A percentile compares a stretch with the other conserved stretches of the same genome.
Evolutionary conservation across 2,329 filamentous ascomycete genomes (phyloP).

Genomic region (Pseudonectria foliicola): DNA sequence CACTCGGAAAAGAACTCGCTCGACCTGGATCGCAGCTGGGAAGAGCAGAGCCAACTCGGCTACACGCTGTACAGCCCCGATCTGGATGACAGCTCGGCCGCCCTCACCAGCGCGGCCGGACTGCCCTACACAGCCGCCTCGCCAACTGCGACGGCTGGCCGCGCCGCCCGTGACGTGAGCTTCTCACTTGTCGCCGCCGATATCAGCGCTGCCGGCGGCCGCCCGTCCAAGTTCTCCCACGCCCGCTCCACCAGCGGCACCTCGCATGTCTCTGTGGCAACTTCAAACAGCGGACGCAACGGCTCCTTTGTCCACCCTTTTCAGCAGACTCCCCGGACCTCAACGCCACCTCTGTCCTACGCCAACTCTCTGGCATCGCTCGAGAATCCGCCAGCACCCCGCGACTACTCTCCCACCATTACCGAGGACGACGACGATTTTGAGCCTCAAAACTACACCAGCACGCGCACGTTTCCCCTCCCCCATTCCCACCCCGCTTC

Average conservation of each 20-base stretch:
- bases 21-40: slow-evolving; percentile 54
- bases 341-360: slow-evolving; percentile 53
- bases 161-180: slow-evolving; percentile 35
- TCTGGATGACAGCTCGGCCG: slow-evolving; percentile 18
- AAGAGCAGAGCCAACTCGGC: slow-evolving; percentile 40
- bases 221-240: slow-evolving; percentile 43
- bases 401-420: slow-evolving; percentile 50
- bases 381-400: slow-evolving; percentile 31
- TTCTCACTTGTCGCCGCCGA: slow-evolving; percentile 36
- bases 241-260: slow-evolving; percentile 51
- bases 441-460: slow-evolving; percentile 15
- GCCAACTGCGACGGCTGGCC: slow-evolving; percentile 11
- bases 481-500: slow-evolving; percentile 11
- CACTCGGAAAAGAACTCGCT: slow-evolving; percentile 56
- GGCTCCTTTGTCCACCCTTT: slow-evolving; percentile 56
- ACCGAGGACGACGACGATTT: slow-evolving; percentile 44
- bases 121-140: slow-evolving; percentile 12
- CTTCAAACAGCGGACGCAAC: slow-evolving; percentile 44
- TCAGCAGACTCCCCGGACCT: slow-evolving; percentile 55
- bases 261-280: slow-evolving; percentile 50
- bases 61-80: slow-evolving; percentile 22
- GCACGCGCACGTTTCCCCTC: slow-evolving; percentile 14
- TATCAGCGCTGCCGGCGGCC: slow-evolving; percentile 19
- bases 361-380: slow-evolving; percentile 49
- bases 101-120: slow-evolving; percentile 9